phyloP scores from a whole-genome alignment of 768 basidiomycete genomes.

The Lepiota brunneoincarnata region DNA sequence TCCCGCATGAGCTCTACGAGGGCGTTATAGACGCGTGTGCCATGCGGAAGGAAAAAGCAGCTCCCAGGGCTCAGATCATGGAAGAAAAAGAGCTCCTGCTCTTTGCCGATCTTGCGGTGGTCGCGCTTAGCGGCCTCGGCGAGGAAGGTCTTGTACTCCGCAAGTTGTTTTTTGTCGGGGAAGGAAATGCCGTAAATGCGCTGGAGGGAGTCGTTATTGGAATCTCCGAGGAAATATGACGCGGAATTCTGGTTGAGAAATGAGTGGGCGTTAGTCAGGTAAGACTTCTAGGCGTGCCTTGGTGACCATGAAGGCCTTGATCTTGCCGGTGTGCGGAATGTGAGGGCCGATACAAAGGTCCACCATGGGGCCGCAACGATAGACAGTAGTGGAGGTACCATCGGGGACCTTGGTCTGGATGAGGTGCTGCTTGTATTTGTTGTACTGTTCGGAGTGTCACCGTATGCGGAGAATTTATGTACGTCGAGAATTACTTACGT shows the following conservation, averaged over 20 bases:
- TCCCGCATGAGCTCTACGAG: conserved; percentile 90
- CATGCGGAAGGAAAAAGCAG: conserved; percentile 96
- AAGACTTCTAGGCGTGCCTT: conserved; percentile 51
- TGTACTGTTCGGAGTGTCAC: conserved; percentile 63
- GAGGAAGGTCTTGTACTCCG: conserved; percentile 93
- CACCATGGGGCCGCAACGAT: conserved; percentile 98
- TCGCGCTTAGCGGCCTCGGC: conserved; percentile 98
- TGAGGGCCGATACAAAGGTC: conserved; percentile 97
- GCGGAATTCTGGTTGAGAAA: conserved; percentile 75
- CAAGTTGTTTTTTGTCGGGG: conserved; percentile 94
- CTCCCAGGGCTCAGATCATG: conserved; percentile 94
- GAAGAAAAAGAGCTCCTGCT: conserved; percentile 99
- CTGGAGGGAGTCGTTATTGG: conserved; percentile 90
- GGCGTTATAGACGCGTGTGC: conserved; percentile 94
- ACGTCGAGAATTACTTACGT: conserved; percentile 45
- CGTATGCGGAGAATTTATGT: conserved; percentile 5
- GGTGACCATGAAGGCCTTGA: conserved; percentile 96
- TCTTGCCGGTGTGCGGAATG: conserved; percentile 95
- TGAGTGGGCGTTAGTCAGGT: background rate
- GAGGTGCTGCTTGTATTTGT: conserved; percentile 96
- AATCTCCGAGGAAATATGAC: conserved; percentile 95
- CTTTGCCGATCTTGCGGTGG: conserved; percentile 94
- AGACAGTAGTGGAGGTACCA: conserved; percentile 95
- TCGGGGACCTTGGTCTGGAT: conserved; percentile 96
- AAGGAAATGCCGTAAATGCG: conserved; percentile 98